phyloP scores from a whole-genome alignment of 2,329 filamentous ascomycete species.

The Monosporascus sp. region DNA sequence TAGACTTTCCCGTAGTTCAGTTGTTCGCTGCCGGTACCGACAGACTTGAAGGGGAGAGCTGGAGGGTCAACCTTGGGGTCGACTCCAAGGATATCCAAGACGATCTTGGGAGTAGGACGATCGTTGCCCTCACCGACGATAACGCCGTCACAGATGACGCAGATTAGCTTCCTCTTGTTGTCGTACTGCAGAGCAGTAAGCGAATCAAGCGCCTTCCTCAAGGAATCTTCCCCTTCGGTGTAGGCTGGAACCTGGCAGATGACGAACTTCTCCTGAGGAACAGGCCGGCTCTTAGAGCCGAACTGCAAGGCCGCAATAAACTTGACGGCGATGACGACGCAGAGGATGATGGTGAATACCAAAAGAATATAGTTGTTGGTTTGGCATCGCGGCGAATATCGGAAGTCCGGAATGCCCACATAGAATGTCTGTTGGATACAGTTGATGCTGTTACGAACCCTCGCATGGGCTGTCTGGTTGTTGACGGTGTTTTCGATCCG shows the following conservation, averaged over 20 bases:
- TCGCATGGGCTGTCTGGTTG: constrained; percentile 45
- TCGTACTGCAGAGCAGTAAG: constrained; percentile 93
- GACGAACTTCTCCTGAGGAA: constrained; percentile 95
- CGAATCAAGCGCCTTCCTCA: constrained; percentile 89
- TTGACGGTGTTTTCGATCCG: constrained; percentile 41
- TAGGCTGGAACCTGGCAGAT: constrained; percentile 98
- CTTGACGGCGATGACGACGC: constrained; percentile 74
- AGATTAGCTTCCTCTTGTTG: constrained; percentile 96
- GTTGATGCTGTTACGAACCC: constrained; percentile 61
- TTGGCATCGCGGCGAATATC: constrained; percentile 67
- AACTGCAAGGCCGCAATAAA: constrained; percentile 92
- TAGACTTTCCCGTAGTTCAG: constrained; percentile 99
- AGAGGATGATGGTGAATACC: constrained; percentile 79
- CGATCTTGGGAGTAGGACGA: constrained; percentile 93
- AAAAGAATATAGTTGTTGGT: constrained; percentile 89
- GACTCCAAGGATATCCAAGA: constrained; percentile 93
- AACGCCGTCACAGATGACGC: constrained; percentile 94
- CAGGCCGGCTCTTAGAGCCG: constrained; percentile 81
- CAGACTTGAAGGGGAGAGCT: constrained; percentile 87
- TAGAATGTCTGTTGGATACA: constrained; percentile 85
- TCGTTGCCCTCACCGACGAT: constrained; percentile 96
- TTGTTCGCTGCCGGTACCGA: constrained; percentile 83
- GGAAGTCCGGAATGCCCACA: constrained; percentile 79
- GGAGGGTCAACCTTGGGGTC: constrained; percentile 95
- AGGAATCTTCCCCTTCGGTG: constrained; percentile 92